Base-by-base conservation (phyloP, 768 basidiomycete species). In the Trametes cingulata region DNA sequence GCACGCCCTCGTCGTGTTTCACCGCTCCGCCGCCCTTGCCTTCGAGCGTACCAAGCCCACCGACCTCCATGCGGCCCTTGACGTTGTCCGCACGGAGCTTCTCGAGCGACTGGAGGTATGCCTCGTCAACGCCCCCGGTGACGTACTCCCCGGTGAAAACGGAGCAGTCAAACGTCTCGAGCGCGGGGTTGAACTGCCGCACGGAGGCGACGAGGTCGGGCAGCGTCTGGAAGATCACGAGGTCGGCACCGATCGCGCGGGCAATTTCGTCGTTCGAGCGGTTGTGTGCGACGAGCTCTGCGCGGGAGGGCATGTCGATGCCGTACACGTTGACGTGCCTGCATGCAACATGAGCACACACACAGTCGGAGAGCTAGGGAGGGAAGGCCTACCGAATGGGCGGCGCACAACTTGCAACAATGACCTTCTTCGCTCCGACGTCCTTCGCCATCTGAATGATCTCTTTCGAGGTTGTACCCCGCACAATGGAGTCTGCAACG, bases 391-490 rank as follows among this genome's bases (percentile, higher is more conserved):
- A 92, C 85, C 95, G 85, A 67, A 99, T 98, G 0, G 97, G 93
- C 6, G 97, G 97, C 8, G 97, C 93, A 70, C 97, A 98, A 50
- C 94, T 96, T 1, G 97, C 97, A 46, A 98, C 87, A 63, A 98
- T 89, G 68, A 99, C 93, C 66, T 90, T 92, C 74, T 90, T 94
- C 17, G 97, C 96, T 15, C 97, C 97, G 15, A 97, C 97, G 69
- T 99, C 97, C 71, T 95, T 95, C 19, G 96, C 97, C 95, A 99
- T 98, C 72, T 98, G 95, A 24, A 99, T 84, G 63, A 99, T 99
- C 73, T 99, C 97, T 71, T 93, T 96, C 14, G 96, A 98, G 0
- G 97, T 99, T 0, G 97, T 99, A 6, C 97, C 97, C 24, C 97
- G 88, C 20, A 99, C 97, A 66, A 99, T 99, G 0, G 97, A 98